A percentile compares a stretch with the other conserved stretches of the same genome.
phyloP scores from a whole-genome alignment of 1,284 basidiomycete genomes.

The Apiotrichum porosum region DNA sequence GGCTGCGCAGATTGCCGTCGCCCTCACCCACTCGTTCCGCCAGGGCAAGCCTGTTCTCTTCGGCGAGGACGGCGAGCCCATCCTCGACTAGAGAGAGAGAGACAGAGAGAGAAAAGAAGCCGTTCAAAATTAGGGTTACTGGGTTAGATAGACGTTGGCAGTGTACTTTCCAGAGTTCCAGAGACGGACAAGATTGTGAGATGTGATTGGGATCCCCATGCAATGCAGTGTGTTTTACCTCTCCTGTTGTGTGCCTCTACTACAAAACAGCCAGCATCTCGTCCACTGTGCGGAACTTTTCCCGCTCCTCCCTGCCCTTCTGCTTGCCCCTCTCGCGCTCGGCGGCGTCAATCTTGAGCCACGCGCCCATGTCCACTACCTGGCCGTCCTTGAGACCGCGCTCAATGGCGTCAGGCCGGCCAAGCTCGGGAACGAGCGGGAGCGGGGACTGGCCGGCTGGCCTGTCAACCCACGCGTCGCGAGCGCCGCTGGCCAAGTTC shows the following conservation, averaged over 20 bases:
- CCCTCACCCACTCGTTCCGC: conserved; percentile 24
- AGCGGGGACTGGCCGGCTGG: not conserved
- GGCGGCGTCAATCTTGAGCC: conserved; percentile 41
- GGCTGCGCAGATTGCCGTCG: conserved; percentile 30
- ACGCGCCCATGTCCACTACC: conserved; percentile 37
- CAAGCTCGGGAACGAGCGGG: conserved; percentile 18
- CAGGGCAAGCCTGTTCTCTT: conserved; percentile 24
- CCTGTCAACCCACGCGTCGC: not conserved
- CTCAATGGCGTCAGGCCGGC: conserved; percentile 27
- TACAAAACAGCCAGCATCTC: conserved; percentile 53
- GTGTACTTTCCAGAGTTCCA: too few species aligned
- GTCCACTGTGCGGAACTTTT: conserved; percentile 54
- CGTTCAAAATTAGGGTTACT: too few species aligned
- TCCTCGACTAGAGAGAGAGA: conserved; percentile 7
- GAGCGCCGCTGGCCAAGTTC: not conserved
- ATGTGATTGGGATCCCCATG: too few species aligned
- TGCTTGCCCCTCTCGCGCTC: conserved; percentile 24
- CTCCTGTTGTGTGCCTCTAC: not conserved
- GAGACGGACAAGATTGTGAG: too few species aligned
- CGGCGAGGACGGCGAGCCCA: conserved; percentile 26
- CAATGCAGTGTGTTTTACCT: too few species aligned
- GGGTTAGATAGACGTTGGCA: too few species aligned
- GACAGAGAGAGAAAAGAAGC: not conserved
- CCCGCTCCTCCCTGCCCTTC: conserved; percentile 32
- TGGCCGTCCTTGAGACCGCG: conserved; percentile 19